Base-by-base conservation (phyloP, 208 protist genomes). In the Acanthamoeba sp. region DNA sequence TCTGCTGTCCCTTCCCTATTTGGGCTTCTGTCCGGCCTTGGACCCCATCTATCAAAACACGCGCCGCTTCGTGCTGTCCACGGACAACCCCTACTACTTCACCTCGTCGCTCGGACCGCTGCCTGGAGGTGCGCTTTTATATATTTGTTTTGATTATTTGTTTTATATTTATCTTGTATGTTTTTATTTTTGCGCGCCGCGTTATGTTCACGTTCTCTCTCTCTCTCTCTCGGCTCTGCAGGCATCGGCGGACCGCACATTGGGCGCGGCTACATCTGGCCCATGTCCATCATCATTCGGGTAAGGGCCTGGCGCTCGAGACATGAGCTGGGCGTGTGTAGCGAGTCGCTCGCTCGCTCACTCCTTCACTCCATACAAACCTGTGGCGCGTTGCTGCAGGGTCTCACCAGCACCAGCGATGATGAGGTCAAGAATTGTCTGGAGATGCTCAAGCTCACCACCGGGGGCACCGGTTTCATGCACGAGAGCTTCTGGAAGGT, bases 261-360 rank as follows among this genome's bases (percentile, higher is more conserved):
- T 1, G 95, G 95, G 24, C 40, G 32, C 12, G 78, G 82, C 24
- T 93, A 76, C 36, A 78, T 96, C 29, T 96, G 95, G 95, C 95
- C 95, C 20, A 96, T 96, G 95, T 62, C 95, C 18, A 27, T 96
- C n/a, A 71, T 95, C 40, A 93, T 96, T 29, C 95, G 82, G 45
- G 95, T 85, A 85, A 9, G 29, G 73, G 38, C 4, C 29, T n/a
- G n/a, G n/a, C n/a, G n/a, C n/a, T n/a, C n/a, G n/a, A n/a, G 32
- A n/a, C 64, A 5, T 36, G 32, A 73, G n/a, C n/a, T n/a, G n/a
- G n/a, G n/a, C n/a, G n/a, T n/a, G n/a, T n/a, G n/a, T n/a, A n/a
- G n/a, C n/a, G n/a, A n/a, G n/a, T n/a, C n/a, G n/a, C n/a, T n/a
- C n/a, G n/a, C n/a, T n/a, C n/a, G n/a, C n/a, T n/a, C n/a, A n/a